These are phyloP conservation scores for Colletotrichum scovillei DNA, from an alignment of 2,329 filamentous ascomycete species.

Conservation along the genomic window DNA sequence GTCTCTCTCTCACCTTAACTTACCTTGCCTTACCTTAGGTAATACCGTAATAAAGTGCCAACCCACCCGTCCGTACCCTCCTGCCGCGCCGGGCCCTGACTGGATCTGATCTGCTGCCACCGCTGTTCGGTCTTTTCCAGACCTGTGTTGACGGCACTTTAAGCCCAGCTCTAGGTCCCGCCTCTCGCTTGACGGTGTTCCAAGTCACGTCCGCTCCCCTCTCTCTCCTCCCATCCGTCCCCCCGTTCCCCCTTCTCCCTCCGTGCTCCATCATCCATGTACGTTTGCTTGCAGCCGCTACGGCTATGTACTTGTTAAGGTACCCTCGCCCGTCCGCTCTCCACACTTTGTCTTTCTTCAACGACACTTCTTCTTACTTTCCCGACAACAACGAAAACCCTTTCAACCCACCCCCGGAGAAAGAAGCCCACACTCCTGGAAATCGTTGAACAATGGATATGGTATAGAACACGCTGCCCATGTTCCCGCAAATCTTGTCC, in stretches of 20 bases:
- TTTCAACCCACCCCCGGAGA: conserved; percentile 22
- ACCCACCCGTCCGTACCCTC: conserved; percentile 1
- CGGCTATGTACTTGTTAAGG: conserved; percentile 33
- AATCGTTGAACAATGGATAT: conserved; percentile 29
- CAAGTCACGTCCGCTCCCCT: conserved; percentile 30
- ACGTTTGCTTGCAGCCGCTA: conserved; percentile 24
- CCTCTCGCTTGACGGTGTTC: conserved; percentile 7
- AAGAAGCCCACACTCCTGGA: conserved; percentile 12
- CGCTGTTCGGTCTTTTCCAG: conserved; percentile 10
- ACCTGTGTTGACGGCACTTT: conserved; percentile 5
- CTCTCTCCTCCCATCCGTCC: background rate
- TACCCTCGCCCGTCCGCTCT: conserved; percentile 35
- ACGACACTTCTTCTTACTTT: conserved; percentile 32
- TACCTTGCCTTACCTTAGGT: background rate
- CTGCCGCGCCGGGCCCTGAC: conserved; percentile 22
- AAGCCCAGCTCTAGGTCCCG: conserved; percentile 1
- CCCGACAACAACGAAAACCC: conserved; percentile 31
- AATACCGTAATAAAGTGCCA: background rate
- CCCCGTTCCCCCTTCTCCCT: conserved; percentile 10
- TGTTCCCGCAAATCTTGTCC: conserved; percentile 22
- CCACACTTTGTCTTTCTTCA: conserved; percentile 37
- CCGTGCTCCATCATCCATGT: conserved; percentile 28
- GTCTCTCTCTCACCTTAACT: too few species aligned
- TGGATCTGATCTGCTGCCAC: conserved; percentile 9
- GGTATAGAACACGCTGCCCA: conserved; percentile 31